Base-by-base conservation (phyloP, 805 yeast species). In the Kregervanrija fluxuum region DNA sequence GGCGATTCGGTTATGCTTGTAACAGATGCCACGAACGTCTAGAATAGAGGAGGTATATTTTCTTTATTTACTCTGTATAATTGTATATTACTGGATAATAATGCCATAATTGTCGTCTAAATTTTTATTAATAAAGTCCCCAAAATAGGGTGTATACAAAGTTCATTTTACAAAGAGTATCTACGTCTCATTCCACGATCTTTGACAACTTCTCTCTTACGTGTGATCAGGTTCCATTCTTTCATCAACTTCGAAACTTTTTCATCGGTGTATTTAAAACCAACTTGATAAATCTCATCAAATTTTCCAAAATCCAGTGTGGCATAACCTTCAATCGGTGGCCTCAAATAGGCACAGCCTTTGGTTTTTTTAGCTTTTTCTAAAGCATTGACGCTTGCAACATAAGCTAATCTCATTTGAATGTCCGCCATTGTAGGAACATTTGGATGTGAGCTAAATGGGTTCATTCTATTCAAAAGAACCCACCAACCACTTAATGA, bases 1-100 rank as follows among this genome's bases (percentile, higher is more conserved):
- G 99, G 99, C n/a, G 99, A 93, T 66, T 81, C 95, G 3, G 98
- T 93, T 37, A 87, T 95, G 41, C 73, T 90, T 54, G 82, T 93
- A 43, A 80, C 61, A 16, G 67, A 62, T 47, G 62, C 60, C 12
- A 47, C 60, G 5, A 58, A 59, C 37, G 50, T 56, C 35, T 59
- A 37, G 52, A 8, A 22, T 32, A n/a, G 9, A 11, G 30, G 37
- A 31, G 16, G 22, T 40, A 38, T 39, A 22, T 36, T 37, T 35
- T 30, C 33, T 28, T 12, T 31, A 33, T 37, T 13, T 41, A 33
- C 32, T 31, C 16, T 32, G 22, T 28, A 33, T 22, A 34, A 30
- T 33, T 15, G 16, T 17, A 37, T 16, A 10, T 14, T 30, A 14
- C 37, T 44, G 41, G 41, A 41, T 41, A 44, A 38, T 37, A 41